Evolutionary conservation across 208 protist genomes (phyloP).

Genomic region (Trypanosoma avium): DNA sequence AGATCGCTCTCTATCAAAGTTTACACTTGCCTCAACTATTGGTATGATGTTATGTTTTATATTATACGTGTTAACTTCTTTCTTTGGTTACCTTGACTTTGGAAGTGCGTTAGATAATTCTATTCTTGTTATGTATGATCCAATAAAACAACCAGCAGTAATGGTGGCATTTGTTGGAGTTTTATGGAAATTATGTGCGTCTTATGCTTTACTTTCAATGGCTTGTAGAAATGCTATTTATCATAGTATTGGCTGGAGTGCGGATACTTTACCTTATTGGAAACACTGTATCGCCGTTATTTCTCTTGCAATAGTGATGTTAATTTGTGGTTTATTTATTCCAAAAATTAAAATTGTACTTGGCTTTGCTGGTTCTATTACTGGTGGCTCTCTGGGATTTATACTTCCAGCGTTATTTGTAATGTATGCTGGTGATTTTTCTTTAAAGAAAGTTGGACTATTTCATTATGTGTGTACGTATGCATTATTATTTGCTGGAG

Average conservation of each 20-base stretch:
- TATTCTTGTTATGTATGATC: slow-evolving; percentile 58
- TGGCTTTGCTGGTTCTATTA: slow-evolving; percentile 44
- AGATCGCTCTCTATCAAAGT: slow-evolving; percentile 11
- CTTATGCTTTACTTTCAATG: slow-evolving; percentile 60
- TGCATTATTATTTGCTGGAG: slow-evolving; percentile 38
- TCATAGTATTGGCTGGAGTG: slow-evolving; percentile 37
- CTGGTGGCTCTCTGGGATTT: slow-evolving; percentile 48
- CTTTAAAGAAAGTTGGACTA: slow-evolving; percentile 24
- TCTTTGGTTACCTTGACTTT: slow-evolving; percentile 83
- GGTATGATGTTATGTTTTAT: slow-evolving; percentile 46
- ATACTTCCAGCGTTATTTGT: slow-evolving; percentile 51
- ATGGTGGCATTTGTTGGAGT: slow-evolving; percentile 69
- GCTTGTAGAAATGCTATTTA: slow-evolving; percentile 54
- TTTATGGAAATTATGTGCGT: slow-evolving; percentile 57
- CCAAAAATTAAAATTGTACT: slow-evolving; percentile 38
- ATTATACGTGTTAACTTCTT: slow-evolving; percentile 52
- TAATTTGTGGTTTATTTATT: slow-evolving; percentile 27
- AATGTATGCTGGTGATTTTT: slow-evolving; percentile 58
- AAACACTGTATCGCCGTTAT: slow-evolving; percentile 44
- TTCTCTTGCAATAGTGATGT: slow-evolving; percentile 24
- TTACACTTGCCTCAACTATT: slow-evolving; percentile 19
- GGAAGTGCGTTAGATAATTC: slow-evolving; percentile 31
- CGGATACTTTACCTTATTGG: slow-evolving; percentile 61
- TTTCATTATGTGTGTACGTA: slow-evolving; percentile 43
- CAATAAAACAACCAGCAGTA: slow-evolving; percentile 52